phyloP scores from a whole-genome alignment of 306 rosid genomes.

The Psophocarpus tetragonolobus region DNA sequence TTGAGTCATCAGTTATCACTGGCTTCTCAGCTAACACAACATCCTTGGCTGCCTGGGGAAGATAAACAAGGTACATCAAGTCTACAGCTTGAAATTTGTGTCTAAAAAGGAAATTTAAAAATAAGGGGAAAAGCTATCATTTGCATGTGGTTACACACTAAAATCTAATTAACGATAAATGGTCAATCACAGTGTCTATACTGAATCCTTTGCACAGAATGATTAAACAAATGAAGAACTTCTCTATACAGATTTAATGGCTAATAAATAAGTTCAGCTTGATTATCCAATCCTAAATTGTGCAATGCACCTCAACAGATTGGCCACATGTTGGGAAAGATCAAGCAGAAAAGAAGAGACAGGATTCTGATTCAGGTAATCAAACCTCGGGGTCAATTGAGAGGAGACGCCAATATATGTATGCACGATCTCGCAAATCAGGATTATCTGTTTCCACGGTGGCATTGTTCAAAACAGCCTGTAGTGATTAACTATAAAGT shows the following conservation, averaged over 20 bases:
- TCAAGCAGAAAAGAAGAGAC: background rate
- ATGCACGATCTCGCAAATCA: constrained; percentile 97
- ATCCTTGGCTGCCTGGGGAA: constrained; percentile 96
- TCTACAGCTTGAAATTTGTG: background rate
- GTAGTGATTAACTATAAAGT: constrained; percentile 36
- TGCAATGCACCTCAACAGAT: constrained; percentile 24
- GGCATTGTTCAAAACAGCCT: constrained; percentile 98
- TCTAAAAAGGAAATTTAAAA: background rate
- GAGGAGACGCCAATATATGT: constrained; percentile 99
- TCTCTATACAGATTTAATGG: background rate
- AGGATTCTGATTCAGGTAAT: constrained; percentile 29
- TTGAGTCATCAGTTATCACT: constrained; percentile 92
- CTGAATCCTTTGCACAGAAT: constrained; percentile 17
- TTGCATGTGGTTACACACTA: constrained; percentile 19
- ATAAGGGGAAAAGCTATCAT: background rate
- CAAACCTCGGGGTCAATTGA: constrained; percentile 99
- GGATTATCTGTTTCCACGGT: constrained; percentile 99
- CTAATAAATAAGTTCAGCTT: constrained; percentile 22
- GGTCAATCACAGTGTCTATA: background rate
- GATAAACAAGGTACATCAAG: constrained; percentile 40
- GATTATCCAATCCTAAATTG: background rate
- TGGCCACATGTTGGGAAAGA: constrained; percentile 22
- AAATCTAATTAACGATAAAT: background rate
- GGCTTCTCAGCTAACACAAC: constrained; percentile 99
- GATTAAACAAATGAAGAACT: constrained; percentile 10